A percentile compares a stretch with the other conserved stretches of the same genome.
phyloP scores from a whole-genome alignment of 805 yeast genomes.

The Candida qinlingensis region DNA sequence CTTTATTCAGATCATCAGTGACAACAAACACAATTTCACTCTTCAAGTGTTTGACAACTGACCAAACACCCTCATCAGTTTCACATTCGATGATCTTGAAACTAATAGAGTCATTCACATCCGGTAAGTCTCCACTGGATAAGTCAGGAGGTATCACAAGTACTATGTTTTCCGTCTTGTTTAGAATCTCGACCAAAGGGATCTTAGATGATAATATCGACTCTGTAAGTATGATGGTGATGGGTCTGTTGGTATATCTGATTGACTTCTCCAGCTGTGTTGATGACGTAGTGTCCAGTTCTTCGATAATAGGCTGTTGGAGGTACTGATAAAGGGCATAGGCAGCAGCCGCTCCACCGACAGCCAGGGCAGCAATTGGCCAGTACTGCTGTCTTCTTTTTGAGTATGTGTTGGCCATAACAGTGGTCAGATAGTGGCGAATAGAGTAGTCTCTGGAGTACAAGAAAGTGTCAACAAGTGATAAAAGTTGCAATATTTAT shows the following conservation, averaged over 20 bases:
- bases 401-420: background rate
- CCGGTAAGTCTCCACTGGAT: conserved; percentile 18
- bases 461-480: background rate
- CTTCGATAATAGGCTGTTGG: background rate
- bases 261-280: conserved; percentile 6
- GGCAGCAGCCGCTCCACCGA: conserved; percentile 8
- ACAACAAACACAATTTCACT: conserved; percentile 30
- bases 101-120: conserved; percentile 31
- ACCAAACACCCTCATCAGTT: conserved; percentile 45
- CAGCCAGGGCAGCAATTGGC: conserved; percentile 9
- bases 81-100: conserved; percentile 32
- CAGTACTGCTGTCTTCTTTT: conserved; percentile 6
- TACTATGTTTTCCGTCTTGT: conserved; percentile 27
- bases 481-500: background rate
- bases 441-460: no score
- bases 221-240: conserved; percentile 22
- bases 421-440: no score
- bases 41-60: conserved; percentile 47
- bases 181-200: conserved; percentile 22
- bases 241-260: conserved; percentile 19
- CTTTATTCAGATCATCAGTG: conserved; percentile 21
- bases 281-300: background rate
- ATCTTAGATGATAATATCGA: conserved; percentile 23
- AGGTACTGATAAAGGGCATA: conserved; percentile 12
- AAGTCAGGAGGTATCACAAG: conserved; percentile 30